A percentile compares a stretch with the other conserved stretches of the same genome.
phyloP scores from a whole-genome alignment of 208 protist species.

The Trypanosomatidae sp. region DNA sequence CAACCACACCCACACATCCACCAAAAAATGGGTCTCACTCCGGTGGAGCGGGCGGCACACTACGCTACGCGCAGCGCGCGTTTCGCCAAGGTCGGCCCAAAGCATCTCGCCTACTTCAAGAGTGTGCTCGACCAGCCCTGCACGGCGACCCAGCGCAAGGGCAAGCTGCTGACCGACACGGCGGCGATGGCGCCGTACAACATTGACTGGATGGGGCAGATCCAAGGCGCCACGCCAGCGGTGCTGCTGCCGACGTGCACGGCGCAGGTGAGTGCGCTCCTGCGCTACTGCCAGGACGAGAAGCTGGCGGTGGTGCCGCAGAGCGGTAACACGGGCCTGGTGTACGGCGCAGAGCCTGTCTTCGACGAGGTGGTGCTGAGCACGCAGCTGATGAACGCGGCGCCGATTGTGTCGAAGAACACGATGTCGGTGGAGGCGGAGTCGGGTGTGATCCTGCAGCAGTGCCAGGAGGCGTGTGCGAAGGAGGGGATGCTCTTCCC shows the following conservation, averaged over 20 bases:
- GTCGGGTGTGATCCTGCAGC: slow-evolving; percentile 93
- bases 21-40: slow-evolving; percentile 23
- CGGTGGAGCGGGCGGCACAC: slow-evolving; percentile 50
- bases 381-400: slow-evolving; percentile 90
- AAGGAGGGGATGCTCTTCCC: slow-evolving; percentile 91
- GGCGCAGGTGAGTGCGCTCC: slow-evolving; percentile 64
- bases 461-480: slow-evolving; percentile 80
- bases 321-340: slow-evolving; percentile 97
- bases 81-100: slow-evolving; percentile 43
- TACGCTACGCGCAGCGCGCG: slow-evolving; percentile 55
- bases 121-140: slow-evolving; percentile 51
- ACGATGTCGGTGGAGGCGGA: slow-evolving; percentile 78
- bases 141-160: slow-evolving; percentile 34
- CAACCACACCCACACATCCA: too few relatives aligned
- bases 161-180: slow-evolving; percentile 49
- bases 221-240: slow-evolving; percentile 45
- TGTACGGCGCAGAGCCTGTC: slow-evolving; percentile 92
- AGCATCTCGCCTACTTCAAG: slow-evolving; percentile 55
- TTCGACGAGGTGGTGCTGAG: slow-evolving; percentile 94
- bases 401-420: slow-evolving; percentile 55
- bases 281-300: slow-evolving; percentile 92
- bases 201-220: slow-evolving; percentile 68
- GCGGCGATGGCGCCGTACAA: slow-evolving; percentile 59
- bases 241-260: slow-evolving; percentile 66
- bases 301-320: slow-evolving; percentile 94